phyloP scores from a whole-genome alignment of 1,284 basidiomycete species.

The Pisolithus thermaeus region DNA sequence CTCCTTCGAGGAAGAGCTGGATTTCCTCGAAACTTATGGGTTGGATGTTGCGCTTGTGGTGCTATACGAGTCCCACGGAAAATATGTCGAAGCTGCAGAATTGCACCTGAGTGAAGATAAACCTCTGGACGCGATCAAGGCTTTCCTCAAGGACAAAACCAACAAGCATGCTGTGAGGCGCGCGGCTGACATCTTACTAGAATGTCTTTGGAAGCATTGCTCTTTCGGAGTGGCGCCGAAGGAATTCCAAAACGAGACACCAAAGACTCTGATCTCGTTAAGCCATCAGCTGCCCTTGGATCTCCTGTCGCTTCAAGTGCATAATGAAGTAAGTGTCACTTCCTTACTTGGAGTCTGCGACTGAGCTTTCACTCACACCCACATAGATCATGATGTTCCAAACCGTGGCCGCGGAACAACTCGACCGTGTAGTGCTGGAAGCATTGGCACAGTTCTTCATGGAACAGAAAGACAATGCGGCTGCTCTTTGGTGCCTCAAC shows the following conservation, averaged over 20 bases:
- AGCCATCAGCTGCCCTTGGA: slow-evolving; percentile 12
- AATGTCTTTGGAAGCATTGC: slow-evolving; percentile 19
- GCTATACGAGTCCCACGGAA: slow-evolving; percentile 42
- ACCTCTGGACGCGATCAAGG: slow-evolving; percentile 40
- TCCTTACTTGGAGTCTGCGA: not conserved
- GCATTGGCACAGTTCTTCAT: not conserved
- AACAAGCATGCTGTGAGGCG: slow-evolving; percentile 26
- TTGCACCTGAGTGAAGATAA: slow-evolving; percentile 49
- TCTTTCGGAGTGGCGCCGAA: slow-evolving; percentile 19
- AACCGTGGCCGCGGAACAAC: not conserved
- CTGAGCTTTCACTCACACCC: not conserved
- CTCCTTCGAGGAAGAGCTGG: slow-evolving; percentile 46
- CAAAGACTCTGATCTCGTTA: slow-evolving; percentile 14
- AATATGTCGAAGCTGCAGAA: slow-evolving; percentile 48
- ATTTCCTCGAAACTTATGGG: slow-evolving; percentile 53
- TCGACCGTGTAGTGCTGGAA: not conserved
- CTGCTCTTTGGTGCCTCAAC: not conserved
- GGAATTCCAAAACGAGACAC: slow-evolving; percentile 6
- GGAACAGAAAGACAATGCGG: not conserved
- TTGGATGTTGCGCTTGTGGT: slow-evolving; percentile 47
- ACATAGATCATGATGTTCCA: slow-evolving; percentile 1
- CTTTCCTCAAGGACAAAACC: slow-evolving; percentile 35
- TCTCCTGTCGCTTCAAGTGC: not conserved
- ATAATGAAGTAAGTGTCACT: slow-evolving; percentile 2
- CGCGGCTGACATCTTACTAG: slow-evolving; percentile 26